Evolutionary conservation across 2,329 filamentous ascomycete species (phyloP).

Genomic region (Monilinia vaccinii-corymbosi): DNA sequence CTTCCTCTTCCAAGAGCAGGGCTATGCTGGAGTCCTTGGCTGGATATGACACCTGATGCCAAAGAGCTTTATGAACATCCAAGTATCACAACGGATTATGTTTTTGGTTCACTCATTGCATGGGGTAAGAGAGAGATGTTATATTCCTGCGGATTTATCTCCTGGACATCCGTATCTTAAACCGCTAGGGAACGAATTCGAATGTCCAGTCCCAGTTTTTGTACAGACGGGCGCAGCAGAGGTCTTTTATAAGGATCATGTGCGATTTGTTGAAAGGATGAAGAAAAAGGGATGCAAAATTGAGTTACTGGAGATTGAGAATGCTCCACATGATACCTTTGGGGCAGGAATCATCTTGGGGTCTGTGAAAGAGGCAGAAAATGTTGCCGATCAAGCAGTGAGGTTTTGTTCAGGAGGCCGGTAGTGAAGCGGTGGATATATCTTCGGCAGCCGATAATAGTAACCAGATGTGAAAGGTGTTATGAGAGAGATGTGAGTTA

Average conservation of each 20-base stretch:
- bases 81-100: not conserved
- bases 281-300: not conserved
- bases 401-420: not conserved
- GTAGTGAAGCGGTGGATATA: no score
- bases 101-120: not conserved
- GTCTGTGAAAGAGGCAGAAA: not conserved
- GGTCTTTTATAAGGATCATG: not conserved
- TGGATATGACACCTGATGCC: not conserved
- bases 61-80: not conserved
- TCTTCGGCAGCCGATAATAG: no score
- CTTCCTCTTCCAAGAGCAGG: not conserved
- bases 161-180: not conserved
- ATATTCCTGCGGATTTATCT: not conserved
- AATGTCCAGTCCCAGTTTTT: not conserved
- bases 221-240: not conserved
- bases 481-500: no score
- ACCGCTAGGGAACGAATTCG: not conserved
- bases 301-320: not conserved
- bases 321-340: not conserved
- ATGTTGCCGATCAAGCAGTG: not conserved
- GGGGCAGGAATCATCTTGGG: not conserved
- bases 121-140: not conserved
- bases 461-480: no score
- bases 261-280: not conserved
- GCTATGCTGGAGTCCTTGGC: not conserved